Percentiles rank a stretch among this genome's conserved stretches.
Conservation (phyloP, 306 rosid genomes). For the Lathyrus oleraceus region DNA sequence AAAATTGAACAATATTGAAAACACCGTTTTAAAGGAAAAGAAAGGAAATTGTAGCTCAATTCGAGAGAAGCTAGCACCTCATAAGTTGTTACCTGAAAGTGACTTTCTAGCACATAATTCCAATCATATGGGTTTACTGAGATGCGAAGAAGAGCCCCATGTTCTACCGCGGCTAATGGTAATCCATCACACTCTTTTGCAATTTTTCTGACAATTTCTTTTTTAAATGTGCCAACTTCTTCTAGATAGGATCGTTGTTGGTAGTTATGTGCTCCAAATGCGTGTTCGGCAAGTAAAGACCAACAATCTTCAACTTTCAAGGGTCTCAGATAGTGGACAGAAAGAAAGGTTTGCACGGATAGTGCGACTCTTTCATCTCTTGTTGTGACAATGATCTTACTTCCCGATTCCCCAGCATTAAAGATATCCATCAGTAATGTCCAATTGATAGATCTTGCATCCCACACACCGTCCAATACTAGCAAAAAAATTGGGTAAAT, state of each 20-base stretch:
- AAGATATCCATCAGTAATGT: conserved; percentile 15
- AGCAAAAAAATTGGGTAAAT: conserved; percentile 14
- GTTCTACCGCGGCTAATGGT: conserved; percentile 46
- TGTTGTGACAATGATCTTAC: background rate
- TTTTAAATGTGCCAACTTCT: conserved; percentile 11
- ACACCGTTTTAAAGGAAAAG: conserved; percentile 22
- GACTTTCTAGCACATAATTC: background rate
- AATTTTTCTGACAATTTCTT: background rate
- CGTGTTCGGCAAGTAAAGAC: conserved; percentile 37
- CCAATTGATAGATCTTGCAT: conserved; percentile 39
- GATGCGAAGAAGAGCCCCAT: conserved; percentile 42
- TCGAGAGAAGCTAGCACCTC: background rate
- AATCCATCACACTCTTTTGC: conserved; percentile 43
- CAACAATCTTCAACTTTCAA: conserved; percentile 38
- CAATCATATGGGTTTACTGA: background rate
- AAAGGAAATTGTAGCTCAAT: background rate
- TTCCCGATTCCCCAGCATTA: background rate
- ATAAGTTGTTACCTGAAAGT: background rate
- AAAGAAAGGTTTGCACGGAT: background rate
- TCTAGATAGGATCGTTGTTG: background rate
- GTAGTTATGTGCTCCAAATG: conserved; percentile 21
- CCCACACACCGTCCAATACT: conserved; percentile 48
- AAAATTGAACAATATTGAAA: conserved; percentile 29
- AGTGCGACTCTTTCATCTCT: conserved; percentile 33
- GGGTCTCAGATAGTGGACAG: background rate